Evolutionary conservation across 2,329 filamentous ascomycete species (phyloP), one percentile per base, ranked within the genome.

Genomic region (Venturia oleaginea): DNA sequence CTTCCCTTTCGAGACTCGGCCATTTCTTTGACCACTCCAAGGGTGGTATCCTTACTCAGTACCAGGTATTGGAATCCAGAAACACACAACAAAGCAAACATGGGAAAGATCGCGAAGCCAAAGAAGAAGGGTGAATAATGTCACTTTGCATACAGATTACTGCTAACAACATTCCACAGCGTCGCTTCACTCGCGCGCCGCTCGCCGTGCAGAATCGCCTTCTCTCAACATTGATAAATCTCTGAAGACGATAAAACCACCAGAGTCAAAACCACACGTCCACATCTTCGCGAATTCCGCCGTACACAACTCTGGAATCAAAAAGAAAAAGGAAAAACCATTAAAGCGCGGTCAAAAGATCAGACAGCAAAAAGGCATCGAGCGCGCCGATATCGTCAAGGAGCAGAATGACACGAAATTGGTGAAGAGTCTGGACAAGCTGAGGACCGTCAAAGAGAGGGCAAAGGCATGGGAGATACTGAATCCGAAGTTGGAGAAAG

Each of bases 181-280:
- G 46, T 90, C 88, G 4, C 75, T 85, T 65, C 88, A 87, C 78
- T 92, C 90, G 63, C 87, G 90, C 68, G 88, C 88, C 65, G 88
- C 88, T 48, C 84, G 89, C 71, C 86, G 90, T 68, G 89, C 86
- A 59, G 84, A 85, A 19, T 89, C 87, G 4, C 87, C 88, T 32
- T 81, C 85, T 70, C 86, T 90, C 75, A 78, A 89, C 76, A 83
- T 84, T 54, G 87, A 90, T 80, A 89, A 89, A 76, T 88, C 86
- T 7, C 79, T 90, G 27, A 88, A 88, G 24, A 42, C 62, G 7
- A 40, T 60, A 5, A 42, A 38, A 22, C 61, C 61, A 24, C 61
- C 61, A 37, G 37, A 37, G 22, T 61, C 63, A 11, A 61, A 64
- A n/a, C 70, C 4, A 69, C 69, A 2, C 66, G 46, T 70, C 61